phyloP scores from a whole-genome alignment of 306 rosid genomes.

The Prinsepia uniflora region DNA sequence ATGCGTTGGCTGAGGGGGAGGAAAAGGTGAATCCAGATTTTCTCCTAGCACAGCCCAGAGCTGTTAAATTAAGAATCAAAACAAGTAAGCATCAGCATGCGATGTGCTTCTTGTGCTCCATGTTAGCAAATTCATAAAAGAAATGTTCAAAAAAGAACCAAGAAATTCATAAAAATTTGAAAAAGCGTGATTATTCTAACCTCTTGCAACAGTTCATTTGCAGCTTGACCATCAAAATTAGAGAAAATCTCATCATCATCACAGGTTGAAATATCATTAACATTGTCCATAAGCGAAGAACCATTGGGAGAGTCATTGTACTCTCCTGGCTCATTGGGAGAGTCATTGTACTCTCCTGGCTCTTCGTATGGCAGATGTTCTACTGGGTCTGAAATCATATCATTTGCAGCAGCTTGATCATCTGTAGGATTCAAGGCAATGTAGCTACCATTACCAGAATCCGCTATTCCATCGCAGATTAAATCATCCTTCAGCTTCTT shows the following conservation, averaged over 20 bases:
- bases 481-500: not conserved
- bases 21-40: not conserved
- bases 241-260: not conserved
- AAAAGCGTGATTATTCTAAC: not conserved
- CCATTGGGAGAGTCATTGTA: not conserved
- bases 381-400: constrained; percentile 14
- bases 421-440: too few relatives aligned
- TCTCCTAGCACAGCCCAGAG: not conserved
- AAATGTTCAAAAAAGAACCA: not conserved
- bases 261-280: not conserved
- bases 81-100: constrained; percentile 10
- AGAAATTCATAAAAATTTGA: not conserved
- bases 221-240: not conserved
- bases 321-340: not conserved
- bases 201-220: not conserved
- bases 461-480: constrained; percentile 1
- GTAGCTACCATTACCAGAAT: too few relatives aligned
- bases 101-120: constrained; percentile 1
- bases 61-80: constrained; percentile 28
- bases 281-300: not conserved
- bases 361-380: not conserved
- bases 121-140: not conserved
- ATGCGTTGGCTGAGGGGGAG: not conserved
- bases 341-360: not conserved
- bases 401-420: not conserved